Evolutionary conservation across 2,329 filamentous ascomycete species (phyloP), one percentile per base, ranked within the genome.

Genomic region (Pseudonectria buxi): DNA sequence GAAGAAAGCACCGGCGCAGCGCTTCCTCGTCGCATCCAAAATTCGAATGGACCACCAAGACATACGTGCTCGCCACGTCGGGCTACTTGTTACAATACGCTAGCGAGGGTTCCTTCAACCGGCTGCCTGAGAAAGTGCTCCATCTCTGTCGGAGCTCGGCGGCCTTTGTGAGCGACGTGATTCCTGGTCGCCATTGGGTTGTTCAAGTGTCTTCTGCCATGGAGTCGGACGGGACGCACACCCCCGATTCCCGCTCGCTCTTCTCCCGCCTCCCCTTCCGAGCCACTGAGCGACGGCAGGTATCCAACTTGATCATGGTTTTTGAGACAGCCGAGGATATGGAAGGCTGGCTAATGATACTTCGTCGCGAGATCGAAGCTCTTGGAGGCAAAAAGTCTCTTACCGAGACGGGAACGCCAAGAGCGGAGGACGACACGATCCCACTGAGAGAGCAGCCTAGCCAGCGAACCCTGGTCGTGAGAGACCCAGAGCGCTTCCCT

Each of bases 111-210:
- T 64, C 74, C 3, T 83, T 78, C 49, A 81, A 89, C 47, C 71
- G 85, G 15, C 57, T 80, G 10, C 86, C 86, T 0, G 86, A 92
- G 56, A 86, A 81, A 57, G 69, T 84, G 24, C 64, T 90, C 38
- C 78, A 81, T 32, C 64, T 92, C 4, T 76, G 77, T n/a, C 79
- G 77, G 44, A 74, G 83, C 31, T 89, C 85, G 3, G 84, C 83
- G 10, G 86, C 83, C 5, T 90, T 87, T 57, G 86, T 81, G 2
- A 87, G 79, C 46, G 86, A 92, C 54, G 68, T 83, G 11, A 86
- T 90, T 36, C 83, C 84, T 3, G 86, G 86, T 6, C 78, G 77
- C 41, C 84, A 88, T 51, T 89, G 83, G 77, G 86, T 90, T 6
- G 59, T 90, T 11, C 84, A 87, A 47, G 76, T 90, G 14, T 81